Percentiles rank a stretch among this genome's conserved stretches.
Conservation (phyloP, 768 basidiomycete species). For the Macrolepiota dolichaula region DNA sequence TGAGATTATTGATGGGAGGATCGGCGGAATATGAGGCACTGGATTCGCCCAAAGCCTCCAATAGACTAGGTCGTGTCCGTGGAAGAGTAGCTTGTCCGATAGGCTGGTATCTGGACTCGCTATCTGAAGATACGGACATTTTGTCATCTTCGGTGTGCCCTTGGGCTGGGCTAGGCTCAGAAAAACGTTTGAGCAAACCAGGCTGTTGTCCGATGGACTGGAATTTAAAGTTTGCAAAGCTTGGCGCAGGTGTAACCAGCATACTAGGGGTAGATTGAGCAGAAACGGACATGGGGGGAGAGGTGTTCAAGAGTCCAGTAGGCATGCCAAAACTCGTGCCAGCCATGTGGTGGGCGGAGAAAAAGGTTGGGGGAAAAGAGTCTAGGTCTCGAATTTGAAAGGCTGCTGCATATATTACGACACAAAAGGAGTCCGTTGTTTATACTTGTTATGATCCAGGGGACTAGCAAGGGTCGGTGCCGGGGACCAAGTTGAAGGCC, state of each 20-base stretch:
- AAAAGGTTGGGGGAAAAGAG: background rate
- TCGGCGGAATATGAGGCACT: background rate
- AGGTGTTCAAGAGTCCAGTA: background rate
- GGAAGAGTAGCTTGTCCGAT: background rate
- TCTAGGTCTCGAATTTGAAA: background rate
- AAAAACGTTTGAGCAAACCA: background rate
- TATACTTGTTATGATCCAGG: background rate
- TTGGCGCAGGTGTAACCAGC: background rate
- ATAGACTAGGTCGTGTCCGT: background rate
- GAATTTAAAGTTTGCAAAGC: conserved; percentile 6
- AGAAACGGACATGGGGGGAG: background rate
- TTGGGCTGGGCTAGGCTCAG: background rate
- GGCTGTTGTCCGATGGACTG: conserved; percentile 7
- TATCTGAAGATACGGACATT: conserved; percentile 2
- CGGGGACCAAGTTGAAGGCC: background rate
- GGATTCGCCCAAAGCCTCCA: background rate
- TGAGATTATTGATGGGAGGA: background rate
- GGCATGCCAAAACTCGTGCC: conserved; percentile 2
- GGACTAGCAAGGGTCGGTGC: background rate
- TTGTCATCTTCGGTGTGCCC: background rate
- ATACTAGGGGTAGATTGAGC: background rate
- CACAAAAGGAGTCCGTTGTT: background rate
- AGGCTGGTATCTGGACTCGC: background rate
- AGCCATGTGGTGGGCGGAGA: background rate
- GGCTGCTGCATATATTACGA: background rate